Evolutionary conservation across 495 filamentous ascomycete species (phyloP), one percentile per base, ranked within the genome.

Genomic region (Penicillium robsamsonii): DNA sequence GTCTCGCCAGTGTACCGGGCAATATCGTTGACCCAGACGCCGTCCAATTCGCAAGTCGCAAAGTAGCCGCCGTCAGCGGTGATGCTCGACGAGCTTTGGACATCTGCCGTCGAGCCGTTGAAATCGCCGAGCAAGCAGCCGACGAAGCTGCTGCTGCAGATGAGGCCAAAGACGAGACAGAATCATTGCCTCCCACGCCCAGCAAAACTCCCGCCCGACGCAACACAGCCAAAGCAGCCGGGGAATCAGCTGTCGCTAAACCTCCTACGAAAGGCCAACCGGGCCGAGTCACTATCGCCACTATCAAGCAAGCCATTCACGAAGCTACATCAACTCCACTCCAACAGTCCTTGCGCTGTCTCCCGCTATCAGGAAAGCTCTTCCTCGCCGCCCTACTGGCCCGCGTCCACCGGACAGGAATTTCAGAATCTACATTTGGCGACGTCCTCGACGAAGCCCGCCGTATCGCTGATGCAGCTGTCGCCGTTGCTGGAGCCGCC

Each of bases 1-100:
- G 95, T 12, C 82, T 99, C 6, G 84, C 87, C 58, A 89, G 87
- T 27, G 90, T 97, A 10, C 90, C 88, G 0, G 92, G 91, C 18
- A 82, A 91, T 65, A 90, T 97, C 43, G 93, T 97, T 18, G 91
- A 97, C 37, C 72, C 90, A 11, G 95, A 99, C 70, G 95, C 95
- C 15, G 79, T 99, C 38, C 94, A 97, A 73, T 99, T 99, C 65
- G 95, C 95, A 5, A 90, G 88, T 49, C 81, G 95, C 20, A 99
- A 99, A 73, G 95, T 99, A 2, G 95, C 95, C 0, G 93, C 94
- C 12, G 95, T 99, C 29, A 92, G 87, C 55, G 95, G 95, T 41
- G 95, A 99, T 62, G 95, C 95, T 12, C 80, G 95, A 27, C 84
- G 95, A 24, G 93, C 92, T 3, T 76, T 99, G 8, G 95, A 99